Evolutionary conservation across 225 moss, liverwort and hornwort genomes (phyloP).

Genomic region (Physcomitrellopsis africana): DNA sequence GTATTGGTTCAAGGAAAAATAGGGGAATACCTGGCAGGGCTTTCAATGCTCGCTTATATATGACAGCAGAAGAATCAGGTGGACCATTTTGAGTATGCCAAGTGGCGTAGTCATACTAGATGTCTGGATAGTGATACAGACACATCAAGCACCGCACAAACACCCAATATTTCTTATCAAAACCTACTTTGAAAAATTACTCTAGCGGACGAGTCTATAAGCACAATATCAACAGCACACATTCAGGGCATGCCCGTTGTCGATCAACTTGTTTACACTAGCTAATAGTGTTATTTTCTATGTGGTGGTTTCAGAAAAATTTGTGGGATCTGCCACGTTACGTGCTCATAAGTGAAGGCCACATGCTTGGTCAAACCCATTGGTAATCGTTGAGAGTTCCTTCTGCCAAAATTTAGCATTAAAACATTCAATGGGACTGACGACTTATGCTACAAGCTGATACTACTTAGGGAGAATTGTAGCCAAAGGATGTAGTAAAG

Average conservation of each 20-base stretch:
- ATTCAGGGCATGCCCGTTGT: slow-evolving; percentile 10
- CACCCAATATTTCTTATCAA: slow-evolving; percentile 33
- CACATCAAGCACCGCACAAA: slow-evolving; percentile 97
- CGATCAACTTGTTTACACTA: neutral
- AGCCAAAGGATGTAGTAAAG: slow-evolving; percentile 21
- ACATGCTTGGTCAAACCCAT: slow-evolving; percentile 81
- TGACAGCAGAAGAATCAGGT: slow-evolving; percentile 70
- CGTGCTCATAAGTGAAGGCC: slow-evolving; percentile 96
- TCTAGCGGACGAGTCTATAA: slow-evolving; percentile 8
- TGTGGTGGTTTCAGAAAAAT: slow-evolving; percentile 1
- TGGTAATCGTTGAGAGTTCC: slow-evolving; percentile 89
- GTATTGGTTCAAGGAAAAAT: no score
- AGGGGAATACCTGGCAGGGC: slow-evolving; percentile 80
- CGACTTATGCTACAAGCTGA: neutral
- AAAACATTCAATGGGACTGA: slow-evolving; percentile 29
- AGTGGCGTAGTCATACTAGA: slow-evolving; percentile 96
- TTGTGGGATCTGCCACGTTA: slow-evolving; percentile 33
- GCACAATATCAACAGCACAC: slow-evolving; percentile 1
- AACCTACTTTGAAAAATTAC: slow-evolving; percentile 16
- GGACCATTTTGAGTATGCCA: slow-evolving; percentile 95
- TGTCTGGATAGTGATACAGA: slow-evolving; percentile 98
- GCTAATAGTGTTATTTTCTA: neutral
- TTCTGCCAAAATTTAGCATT: slow-evolving; percentile 48
- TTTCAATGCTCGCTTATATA: slow-evolving; percentile 79
- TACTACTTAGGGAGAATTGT: slow-evolving; percentile 13